phyloP scores from a whole-genome alignment of 352 stramenopile species.

The Pythium chondricola region DNA sequence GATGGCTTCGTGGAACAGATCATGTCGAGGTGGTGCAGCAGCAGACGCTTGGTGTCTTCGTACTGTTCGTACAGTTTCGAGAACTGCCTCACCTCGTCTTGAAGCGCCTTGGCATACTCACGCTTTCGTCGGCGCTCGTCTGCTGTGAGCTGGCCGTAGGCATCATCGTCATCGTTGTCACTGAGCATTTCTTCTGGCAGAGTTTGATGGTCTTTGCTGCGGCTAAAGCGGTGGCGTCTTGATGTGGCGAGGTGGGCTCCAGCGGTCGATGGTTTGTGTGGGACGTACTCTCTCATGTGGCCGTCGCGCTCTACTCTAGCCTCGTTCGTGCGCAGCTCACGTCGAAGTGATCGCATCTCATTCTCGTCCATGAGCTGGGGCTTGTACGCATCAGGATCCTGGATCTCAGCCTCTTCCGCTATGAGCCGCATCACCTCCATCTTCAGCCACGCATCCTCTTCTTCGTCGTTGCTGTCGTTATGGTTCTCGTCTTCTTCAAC shows the following conservation, averaged over 20 bases:
- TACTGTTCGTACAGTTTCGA: constrained; percentile 46
- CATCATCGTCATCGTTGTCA: background rate
- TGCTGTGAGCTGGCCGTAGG: constrained; percentile 2
- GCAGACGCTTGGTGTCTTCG: constrained; percentile 42
- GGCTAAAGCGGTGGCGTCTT: background rate
- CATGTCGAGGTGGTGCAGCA: constrained; percentile 52
- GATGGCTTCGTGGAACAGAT: constrained; percentile 45
- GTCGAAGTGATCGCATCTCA: constrained; percentile 38
- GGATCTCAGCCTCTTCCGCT: constrained; percentile 1
- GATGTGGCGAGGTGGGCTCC: background rate
- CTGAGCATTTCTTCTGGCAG: background rate
- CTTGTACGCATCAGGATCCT: constrained; percentile 25
- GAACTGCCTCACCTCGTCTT: constrained; percentile 28
- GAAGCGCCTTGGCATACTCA: constrained; percentile 33
- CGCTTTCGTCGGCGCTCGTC: constrained; percentile 1
- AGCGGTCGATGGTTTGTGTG: constrained; percentile 20
- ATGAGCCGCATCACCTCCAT: constrained; percentile 12
- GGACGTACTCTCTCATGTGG: constrained; percentile 40
- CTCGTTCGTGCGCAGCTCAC: constrained; percentile 30
- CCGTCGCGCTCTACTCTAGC: constrained; percentile 34
- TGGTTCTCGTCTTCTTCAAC: constrained; percentile 5
- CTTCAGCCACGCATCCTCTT: constrained; percentile 16
- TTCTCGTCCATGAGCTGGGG: constrained; percentile 52
- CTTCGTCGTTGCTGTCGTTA: constrained; percentile 1
- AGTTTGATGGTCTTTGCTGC: background rate